Percentiles rank a stretch among this genome's conserved stretches.
phyloP scores from a whole-genome alignment of 208 protist species.

The Porcisia hertigi region DNA sequence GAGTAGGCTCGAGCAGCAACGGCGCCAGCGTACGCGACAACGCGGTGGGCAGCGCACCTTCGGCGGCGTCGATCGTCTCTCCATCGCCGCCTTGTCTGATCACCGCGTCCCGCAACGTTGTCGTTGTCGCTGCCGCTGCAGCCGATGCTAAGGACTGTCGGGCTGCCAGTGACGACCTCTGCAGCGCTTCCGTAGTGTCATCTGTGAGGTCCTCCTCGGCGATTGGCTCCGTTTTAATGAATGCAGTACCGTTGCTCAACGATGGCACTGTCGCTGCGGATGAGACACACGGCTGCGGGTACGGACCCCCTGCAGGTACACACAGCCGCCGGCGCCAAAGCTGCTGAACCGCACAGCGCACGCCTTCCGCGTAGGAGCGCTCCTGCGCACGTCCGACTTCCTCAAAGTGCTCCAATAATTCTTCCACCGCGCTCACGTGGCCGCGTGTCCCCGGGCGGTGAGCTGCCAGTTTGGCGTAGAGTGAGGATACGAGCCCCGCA shows the following conservation, averaged over 20 bases:
- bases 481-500: slow-evolving; percentile 7
- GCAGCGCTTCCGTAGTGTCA: neutral
- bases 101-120: neutral
- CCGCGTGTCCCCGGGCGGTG: slow-evolving; percentile 41
- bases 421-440: slow-evolving; percentile 46
- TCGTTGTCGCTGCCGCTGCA: neutral
- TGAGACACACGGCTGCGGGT: neutral
- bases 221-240: slow-evolving; percentile 14
- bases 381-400: slow-evolving; percentile 40
- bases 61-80: neutral
- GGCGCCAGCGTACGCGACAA: slow-evolving; percentile 5
- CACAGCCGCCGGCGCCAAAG: slow-evolving; percentile 18
- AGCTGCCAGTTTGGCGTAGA: slow-evolving; percentile 16
- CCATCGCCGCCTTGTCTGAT: neutral
- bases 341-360: slow-evolving; percentile 23
- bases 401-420: slow-evolving; percentile 45
- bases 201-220: slow-evolving; percentile 1
- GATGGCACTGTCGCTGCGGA: neutral
- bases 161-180: neutral
- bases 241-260: neutral
- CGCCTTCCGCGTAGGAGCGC: slow-evolving; percentile 23
- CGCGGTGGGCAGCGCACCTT: slow-evolving; percentile 4
- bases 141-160: neutral
- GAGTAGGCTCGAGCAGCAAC: slow-evolving; percentile 29
- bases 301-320: neutral